Percentiles rank a stretch among this genome's conserved stretches.
phyloP scores from a whole-genome alignment of 1,284 basidiomycete species.

The Porphyrellus sp. region DNA sequence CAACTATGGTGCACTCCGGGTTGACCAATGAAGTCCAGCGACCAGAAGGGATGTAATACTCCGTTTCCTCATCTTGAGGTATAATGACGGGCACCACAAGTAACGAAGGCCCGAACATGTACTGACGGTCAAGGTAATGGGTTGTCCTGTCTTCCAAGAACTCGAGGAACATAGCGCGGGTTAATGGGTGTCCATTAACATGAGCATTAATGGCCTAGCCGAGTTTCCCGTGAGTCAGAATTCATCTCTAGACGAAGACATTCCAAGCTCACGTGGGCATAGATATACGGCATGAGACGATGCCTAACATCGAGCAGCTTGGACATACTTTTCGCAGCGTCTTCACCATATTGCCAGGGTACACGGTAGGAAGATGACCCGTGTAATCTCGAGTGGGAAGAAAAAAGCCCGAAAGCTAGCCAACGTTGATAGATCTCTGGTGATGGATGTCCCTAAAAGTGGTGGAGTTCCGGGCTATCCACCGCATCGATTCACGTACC shows the following conservation, averaged over 20 bases:
- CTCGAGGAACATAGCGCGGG: conserved; percentile 73
- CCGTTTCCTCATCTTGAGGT: conserved; percentile 51
- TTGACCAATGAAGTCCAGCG: conserved; percentile 67
- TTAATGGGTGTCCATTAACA: conserved; percentile 48
- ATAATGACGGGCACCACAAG: conserved; percentile 75
- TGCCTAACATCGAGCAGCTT: conserved; percentile 67
- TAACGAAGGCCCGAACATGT: conserved; percentile 66
- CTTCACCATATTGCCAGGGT: conserved; percentile 74
- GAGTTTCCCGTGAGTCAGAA: background rate
- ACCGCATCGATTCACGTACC: conserved; percentile 25
- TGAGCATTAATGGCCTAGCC: conserved; percentile 58
- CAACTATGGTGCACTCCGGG: conserved; percentile 44
- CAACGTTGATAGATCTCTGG: conserved; percentile 72
- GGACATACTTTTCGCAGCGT: conserved; percentile 62
- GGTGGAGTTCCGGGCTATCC: background rate
- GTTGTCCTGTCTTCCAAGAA: conserved; percentile 66
- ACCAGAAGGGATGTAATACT: conserved; percentile 70
- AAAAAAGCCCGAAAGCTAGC: conserved; percentile 72
- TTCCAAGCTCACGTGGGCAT: conserved; percentile 57
- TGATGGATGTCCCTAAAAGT: conserved; percentile 55
- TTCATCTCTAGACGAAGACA: background rate
- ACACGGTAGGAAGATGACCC: conserved; percentile 72
- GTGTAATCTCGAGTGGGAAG: conserved; percentile 69
- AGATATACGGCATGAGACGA: conserved; percentile 73
- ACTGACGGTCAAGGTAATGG: conserved; percentile 64